phyloP scores from a whole-genome alignment of 2,329 filamentous ascomycete species.

The Paraphaeosphaeria minitans region DNA sequence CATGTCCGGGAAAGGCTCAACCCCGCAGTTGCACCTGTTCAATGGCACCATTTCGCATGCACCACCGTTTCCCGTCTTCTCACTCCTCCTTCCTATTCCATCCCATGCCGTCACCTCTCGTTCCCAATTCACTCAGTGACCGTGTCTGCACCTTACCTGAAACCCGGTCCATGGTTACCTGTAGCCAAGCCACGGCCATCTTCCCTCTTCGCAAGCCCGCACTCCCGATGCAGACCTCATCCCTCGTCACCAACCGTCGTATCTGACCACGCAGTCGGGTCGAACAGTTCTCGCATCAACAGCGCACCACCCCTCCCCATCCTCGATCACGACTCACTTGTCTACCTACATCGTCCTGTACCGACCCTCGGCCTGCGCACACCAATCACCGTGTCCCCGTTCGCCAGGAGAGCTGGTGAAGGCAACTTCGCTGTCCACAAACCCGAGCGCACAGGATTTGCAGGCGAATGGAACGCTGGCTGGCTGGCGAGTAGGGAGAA shows the following conservation, averaged over 20 bases:
- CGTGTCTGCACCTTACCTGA: background rate
- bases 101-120: background rate
- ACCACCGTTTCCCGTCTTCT: background rate
- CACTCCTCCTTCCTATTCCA: background rate
- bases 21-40: background rate
- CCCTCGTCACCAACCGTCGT: background rate
- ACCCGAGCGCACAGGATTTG: background rate
- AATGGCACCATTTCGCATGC: background rate
- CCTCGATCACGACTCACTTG: background rate
- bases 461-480: background rate
- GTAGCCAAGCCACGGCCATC: background rate
- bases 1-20: background rate
- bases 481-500: background rate
- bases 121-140: background rate
- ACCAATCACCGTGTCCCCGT: background rate
- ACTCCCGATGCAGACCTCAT: background rate
- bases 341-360: background rate
- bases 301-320: background rate
- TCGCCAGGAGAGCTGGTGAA: background rate
- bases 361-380: background rate
- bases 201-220: background rate
- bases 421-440: background rate
- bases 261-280: background rate
- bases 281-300: background rate
- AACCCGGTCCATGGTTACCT: background rate